phyloP scores from a whole-genome alignment of 2,329 filamentous ascomycete species.

The Venturia nashicola region DNA sequence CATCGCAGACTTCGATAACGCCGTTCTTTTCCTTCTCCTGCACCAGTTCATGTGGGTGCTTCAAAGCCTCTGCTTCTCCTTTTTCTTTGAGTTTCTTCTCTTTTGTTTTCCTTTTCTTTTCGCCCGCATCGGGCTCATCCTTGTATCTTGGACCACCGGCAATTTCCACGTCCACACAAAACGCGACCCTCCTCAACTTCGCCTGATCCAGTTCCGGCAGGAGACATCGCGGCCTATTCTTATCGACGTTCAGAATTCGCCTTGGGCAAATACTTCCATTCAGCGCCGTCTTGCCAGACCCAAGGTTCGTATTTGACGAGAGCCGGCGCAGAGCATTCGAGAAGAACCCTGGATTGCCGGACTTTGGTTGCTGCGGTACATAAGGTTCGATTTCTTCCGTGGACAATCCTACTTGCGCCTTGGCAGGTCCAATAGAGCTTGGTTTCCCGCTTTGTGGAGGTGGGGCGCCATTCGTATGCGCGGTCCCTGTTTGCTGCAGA shows the following conservation, averaged over 20 bases:
- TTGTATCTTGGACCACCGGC: constrained; percentile 70
- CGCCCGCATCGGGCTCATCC: constrained; percentile 28
- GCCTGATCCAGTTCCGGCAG: constrained; percentile 67
- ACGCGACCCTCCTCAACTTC: constrained; percentile 79
- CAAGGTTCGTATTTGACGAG: constrained; percentile 44
- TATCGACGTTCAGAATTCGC: constrained; percentile 74
- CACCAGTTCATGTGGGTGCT: constrained; percentile 45
- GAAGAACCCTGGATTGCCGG: constrained; percentile 44
- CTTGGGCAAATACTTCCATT: constrained; percentile 67
- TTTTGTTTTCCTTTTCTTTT: constrained; percentile 43
- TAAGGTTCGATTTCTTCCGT: constrained; percentile 45
- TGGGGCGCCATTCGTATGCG: constrained; percentile 14
- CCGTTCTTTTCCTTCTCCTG: constrained; percentile 44
- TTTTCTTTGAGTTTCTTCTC: constrained; percentile 51
- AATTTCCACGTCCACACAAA: constrained; percentile 96
- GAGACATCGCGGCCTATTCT: constrained; percentile 62
- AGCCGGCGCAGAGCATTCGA: constrained; percentile 70
- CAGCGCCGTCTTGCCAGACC: constrained; percentile 38
- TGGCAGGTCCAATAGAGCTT: constrained; percentile 11
- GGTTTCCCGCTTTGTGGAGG: constrained; percentile 14
- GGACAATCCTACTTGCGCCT: constrained; percentile 12
- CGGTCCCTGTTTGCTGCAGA: constrained; percentile 11
- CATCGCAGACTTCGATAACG: constrained; percentile 19
- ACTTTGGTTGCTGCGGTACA: constrained; percentile 61
- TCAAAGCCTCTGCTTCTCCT: constrained; percentile 62